Conservation (phyloP, 805 yeast genomes). For the Saturnispora galanensis region DNA sequence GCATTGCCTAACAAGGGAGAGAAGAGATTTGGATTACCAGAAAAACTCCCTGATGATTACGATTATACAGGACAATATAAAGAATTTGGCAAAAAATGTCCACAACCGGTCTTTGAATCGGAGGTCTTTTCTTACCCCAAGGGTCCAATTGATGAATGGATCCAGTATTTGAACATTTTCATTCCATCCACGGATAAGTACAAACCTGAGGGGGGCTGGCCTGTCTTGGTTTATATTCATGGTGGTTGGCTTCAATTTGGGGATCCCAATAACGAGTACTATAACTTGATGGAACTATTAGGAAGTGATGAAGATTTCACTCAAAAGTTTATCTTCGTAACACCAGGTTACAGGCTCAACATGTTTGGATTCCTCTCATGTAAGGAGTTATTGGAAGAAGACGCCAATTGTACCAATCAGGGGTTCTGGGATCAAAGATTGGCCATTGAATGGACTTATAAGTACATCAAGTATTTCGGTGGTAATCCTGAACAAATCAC, state of each 20-base stretch:
- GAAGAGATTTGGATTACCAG: constrained; percentile 25
- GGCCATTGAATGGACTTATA: constrained; percentile 37
- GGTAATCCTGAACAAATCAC: constrained; percentile 35
- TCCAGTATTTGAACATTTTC: constrained; percentile 29
- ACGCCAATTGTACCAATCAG: constrained; percentile 22
- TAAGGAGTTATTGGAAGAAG: constrained; percentile 29
- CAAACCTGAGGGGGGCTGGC: constrained; percentile 32
- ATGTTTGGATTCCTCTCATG: constrained; percentile 29
- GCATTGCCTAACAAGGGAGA: constrained; percentile 21
- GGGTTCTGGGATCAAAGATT: constrained; percentile 39
- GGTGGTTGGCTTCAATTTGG: constrained; percentile 36
- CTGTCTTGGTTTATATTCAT: constrained; percentile 31
- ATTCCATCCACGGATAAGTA: constrained; percentile 25
- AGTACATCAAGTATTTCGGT: constrained; percentile 34
- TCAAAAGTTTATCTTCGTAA: constrained; percentile 28
- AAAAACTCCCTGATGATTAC: constrained; percentile 24
- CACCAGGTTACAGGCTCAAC: constrained; percentile 33
- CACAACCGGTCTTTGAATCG: constrained; percentile 29
- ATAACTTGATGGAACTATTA: constrained; percentile 18
- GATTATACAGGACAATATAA: constrained; percentile 32
- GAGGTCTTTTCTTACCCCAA: constrained; percentile 15
- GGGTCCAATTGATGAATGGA: constrained; percentile 26
- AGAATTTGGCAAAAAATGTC: constrained; percentile 26
- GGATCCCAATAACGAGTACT: constrained; percentile 18
- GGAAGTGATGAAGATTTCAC: constrained; percentile 19